A percentile compares a stretch with the other conserved stretches of the same genome.
Conservation (phyloP, 139 green algal species). For the Volvox reticuliferus region DNA sequence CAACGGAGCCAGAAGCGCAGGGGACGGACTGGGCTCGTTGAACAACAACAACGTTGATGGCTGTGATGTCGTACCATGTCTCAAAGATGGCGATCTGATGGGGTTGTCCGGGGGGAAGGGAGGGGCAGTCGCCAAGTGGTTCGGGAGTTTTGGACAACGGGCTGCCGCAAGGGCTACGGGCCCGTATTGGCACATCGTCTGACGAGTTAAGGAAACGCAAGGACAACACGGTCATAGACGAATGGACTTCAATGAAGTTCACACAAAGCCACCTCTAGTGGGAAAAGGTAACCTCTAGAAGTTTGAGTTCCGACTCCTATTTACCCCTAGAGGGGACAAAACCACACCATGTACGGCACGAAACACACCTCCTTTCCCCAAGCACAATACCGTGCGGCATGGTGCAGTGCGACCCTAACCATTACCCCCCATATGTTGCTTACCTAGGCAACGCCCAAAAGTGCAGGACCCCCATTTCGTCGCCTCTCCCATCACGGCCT, state of each 20-base stretch:
- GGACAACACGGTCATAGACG: too few species aligned
- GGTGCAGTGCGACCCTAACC: not conserved
- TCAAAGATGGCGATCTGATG: not conserved
- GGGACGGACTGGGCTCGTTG: not conserved
- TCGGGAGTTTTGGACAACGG: not conserved
- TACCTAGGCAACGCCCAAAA: slow-evolving; percentile 35
- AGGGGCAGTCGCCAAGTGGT: not conserved
- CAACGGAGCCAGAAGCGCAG: slow-evolving; percentile 13
- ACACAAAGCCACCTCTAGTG: not conserved
- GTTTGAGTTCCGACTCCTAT: not conserved
- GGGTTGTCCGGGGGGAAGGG: not conserved
- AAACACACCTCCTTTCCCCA: not conserved
- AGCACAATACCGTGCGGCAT: not conserved
- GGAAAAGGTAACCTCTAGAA: not conserved
- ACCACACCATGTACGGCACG: not conserved
- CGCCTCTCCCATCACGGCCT: not conserved
- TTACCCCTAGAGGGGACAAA: not conserved
- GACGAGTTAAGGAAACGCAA: too few species aligned
- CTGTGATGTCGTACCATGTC: not conserved
- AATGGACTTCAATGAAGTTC: too few species aligned
- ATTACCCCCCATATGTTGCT: not conserved
- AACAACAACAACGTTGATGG: too few species aligned
- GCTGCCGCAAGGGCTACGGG: not conserved
- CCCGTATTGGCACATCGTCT: too few species aligned
- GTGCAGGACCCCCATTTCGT: not conserved